Conservation (phyloP, 768 basidiomycete species). For the Xerocomus spinulosus region DNA sequence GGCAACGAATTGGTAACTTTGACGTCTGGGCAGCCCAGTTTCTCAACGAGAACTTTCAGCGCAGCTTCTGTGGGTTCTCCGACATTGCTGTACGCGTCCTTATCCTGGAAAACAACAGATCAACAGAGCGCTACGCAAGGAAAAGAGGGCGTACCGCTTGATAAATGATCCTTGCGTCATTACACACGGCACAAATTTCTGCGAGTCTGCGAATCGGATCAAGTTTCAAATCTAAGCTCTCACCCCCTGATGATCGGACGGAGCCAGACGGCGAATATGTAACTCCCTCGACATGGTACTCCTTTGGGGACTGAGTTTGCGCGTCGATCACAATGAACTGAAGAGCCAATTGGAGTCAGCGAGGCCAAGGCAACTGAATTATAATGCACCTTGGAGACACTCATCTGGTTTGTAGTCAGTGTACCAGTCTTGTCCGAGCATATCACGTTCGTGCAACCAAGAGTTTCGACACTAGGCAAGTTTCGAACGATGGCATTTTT, state of each 20-base stretch:
- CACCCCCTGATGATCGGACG: slow-evolving; percentile 63
- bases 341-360: slow-evolving; percentile 3
- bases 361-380: background rate
- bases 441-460: slow-evolving; percentile 97
- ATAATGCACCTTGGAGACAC: slow-evolving; percentile 65
- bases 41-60: slow-evolving; percentile 91
- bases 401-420: slow-evolving; percentile 96
- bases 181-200: slow-evolving; percentile 91
- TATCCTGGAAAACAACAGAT: slow-evolving; percentile 52
- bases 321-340: slow-evolving; percentile 76
- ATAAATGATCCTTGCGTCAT: slow-evolving; percentile 89
- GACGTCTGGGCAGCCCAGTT: slow-evolving; percentile 72
- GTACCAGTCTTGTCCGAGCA: slow-evolving; percentile 99
- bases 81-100: slow-evolving; percentile 70
- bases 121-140: background rate
- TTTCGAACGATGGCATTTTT: slow-evolving; percentile 97
- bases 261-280: slow-evolving; percentile 86
- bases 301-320: slow-evolving; percentile 44
- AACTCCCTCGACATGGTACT: slow-evolving; percentile 85
- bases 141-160: slow-evolving; percentile 48
- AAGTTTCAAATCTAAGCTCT: slow-evolving; percentile 55
- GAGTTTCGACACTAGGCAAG: slow-evolving; percentile 93
- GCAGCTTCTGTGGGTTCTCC: slow-evolving; percentile 99
- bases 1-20: slow-evolving; percentile 54
- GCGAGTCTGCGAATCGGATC: slow-evolving; percentile 79